phyloP scores from a whole-genome alignment of 169 alveolate species.

The Pseudocohnilembus persalinus region DNA sequence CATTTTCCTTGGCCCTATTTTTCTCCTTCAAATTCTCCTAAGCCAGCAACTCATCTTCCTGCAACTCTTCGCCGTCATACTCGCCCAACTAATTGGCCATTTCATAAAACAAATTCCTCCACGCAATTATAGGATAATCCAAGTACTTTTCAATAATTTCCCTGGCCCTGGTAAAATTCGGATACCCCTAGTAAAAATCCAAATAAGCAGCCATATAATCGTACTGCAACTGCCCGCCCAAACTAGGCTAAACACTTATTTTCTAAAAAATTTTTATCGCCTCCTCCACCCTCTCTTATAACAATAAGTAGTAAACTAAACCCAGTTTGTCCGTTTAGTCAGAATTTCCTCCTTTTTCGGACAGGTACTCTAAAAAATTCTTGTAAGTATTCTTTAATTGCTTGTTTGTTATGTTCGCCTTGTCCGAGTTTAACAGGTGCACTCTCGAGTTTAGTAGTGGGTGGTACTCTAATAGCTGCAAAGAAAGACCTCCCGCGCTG shows the following conservation, averaged over 20 bases:
- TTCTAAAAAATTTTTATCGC: conserved; percentile 58
- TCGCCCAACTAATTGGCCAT: conserved; percentile 67
- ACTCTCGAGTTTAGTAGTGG: conserved; percentile 76
- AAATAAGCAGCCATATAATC: conserved; percentile 79
- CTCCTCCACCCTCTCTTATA: conserved; percentile 74
- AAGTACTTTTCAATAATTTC: conserved; percentile 61
- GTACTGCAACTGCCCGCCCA: conserved; percentile 46
- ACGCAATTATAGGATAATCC: conserved; percentile 67
- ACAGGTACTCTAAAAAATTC: conserved; percentile 41
- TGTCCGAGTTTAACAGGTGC: conserved; percentile 60
- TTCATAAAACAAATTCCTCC: conserved; percentile 74
- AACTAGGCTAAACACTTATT: conserved; percentile 44
- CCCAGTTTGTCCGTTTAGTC: conserved; percentile 43
- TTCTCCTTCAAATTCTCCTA: conserved; percentile 44
- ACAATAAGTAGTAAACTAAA: conserved; percentile 57
- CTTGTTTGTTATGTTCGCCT: conserved; percentile 59
- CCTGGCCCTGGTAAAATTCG: conserved; percentile 65
- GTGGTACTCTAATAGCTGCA: conserved; percentile 65
- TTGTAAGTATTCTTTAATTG: conserved; percentile 62
- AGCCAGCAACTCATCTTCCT: conserved; percentile 41
- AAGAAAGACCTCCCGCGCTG: not conserved
- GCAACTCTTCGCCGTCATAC: conserved; percentile 61
- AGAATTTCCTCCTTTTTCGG: conserved; percentile 20
- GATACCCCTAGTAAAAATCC: conserved; percentile 72
- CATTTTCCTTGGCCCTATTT: conserved; percentile 29